phyloP scores from a whole-genome alignment of 75 land plant genomes.

The Ceratopteris richardii region DNA sequence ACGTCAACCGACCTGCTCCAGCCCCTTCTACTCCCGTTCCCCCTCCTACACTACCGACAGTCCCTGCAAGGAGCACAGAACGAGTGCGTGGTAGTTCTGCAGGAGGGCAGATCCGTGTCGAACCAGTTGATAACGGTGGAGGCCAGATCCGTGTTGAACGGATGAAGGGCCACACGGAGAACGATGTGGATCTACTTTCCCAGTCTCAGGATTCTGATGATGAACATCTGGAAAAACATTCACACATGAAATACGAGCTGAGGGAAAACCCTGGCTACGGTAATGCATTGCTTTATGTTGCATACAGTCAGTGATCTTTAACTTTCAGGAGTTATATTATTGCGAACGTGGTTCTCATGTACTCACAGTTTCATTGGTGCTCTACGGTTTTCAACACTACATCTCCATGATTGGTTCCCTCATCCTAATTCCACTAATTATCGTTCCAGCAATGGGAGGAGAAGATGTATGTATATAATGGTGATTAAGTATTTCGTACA shows the following conservation, averaged over 20 bases:
- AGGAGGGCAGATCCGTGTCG: background rate
- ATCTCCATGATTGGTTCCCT: conserved; percentile 34
- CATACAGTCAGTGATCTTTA: background rate
- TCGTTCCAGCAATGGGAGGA: conserved; percentile 40
- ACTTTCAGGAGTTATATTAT: too few species aligned
- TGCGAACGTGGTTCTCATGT: too few species aligned
- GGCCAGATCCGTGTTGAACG: background rate
- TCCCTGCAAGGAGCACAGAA: background rate
- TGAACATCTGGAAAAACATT: conserved; percentile 36
- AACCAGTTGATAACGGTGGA: background rate
- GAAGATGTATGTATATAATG: conserved; percentile 16
- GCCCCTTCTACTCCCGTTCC: background rate
- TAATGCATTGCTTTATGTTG: background rate
- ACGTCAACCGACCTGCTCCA: background rate
- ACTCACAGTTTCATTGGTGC: conserved; percentile 28
- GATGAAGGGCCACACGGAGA: conserved; percentile 11
- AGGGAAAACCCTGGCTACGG: conserved; percentile 32
- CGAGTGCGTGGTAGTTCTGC: conserved; percentile 11
- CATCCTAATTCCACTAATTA: conserved; percentile 27
- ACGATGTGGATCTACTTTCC: conserved; percentile 32
- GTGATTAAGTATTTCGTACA: background rate
- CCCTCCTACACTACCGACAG: background rate
- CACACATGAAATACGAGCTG: conserved; percentile 41
- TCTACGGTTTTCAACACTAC: conserved; percentile 36
- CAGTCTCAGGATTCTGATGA: conserved; percentile 51